A percentile compares a stretch with the other conserved stretches of the same genome.
phyloP scores from a whole-genome alignment of 495 filamentous ascomycete genomes.

The Hypoxylon subgilvum region DNA sequence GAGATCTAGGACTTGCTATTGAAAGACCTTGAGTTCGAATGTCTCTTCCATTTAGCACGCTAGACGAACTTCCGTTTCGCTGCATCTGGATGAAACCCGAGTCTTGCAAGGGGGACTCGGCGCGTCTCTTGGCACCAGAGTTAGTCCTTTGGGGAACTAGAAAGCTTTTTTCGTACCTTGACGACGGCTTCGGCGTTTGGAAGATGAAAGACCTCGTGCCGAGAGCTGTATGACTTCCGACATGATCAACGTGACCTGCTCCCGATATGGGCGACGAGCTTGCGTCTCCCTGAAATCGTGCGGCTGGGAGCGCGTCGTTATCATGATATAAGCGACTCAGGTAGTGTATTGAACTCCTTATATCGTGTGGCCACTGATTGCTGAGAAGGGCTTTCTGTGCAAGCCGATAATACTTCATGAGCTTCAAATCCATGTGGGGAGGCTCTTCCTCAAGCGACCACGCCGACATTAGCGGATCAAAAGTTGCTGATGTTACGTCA shows the following conservation, averaged over 20 bases:
- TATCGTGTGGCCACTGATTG: slow-evolving; percentile 9
- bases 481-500: slow-evolving; percentile 30
- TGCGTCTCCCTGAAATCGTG: background rate
- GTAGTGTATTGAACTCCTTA: slow-evolving; percentile 13
- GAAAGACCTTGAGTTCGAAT: slow-evolving; percentile 22
- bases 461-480: slow-evolving; percentile 27
- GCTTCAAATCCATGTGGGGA: slow-evolving; percentile 28
- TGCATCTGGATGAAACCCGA: slow-evolving; percentile 9
- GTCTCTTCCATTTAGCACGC: slow-evolving; percentile 28
- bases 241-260: background rate
- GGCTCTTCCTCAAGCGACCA: slow-evolving; percentile 40
- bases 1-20: slow-evolving; percentile 22
- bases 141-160: slow-evolving; percentile 23
- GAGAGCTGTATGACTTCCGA: background rate
- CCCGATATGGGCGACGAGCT: background rate
- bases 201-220: background rate
- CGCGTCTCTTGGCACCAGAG: slow-evolving; percentile 30
- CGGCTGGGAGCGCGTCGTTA: background rate
- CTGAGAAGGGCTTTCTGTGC: slow-evolving; percentile 26
- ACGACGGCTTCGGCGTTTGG: slow-evolving; percentile 4
- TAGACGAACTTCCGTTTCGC: slow-evolving; percentile 37
- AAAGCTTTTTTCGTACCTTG: slow-evolving; percentile 1
- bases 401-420: slow-evolving; percentile 37
- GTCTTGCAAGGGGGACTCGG: slow-evolving; percentile 32
- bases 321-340: slow-evolving; percentile 22